Conservation (phyloP, 169 alveolate species). For the Plasmodium vinckei region DNA sequence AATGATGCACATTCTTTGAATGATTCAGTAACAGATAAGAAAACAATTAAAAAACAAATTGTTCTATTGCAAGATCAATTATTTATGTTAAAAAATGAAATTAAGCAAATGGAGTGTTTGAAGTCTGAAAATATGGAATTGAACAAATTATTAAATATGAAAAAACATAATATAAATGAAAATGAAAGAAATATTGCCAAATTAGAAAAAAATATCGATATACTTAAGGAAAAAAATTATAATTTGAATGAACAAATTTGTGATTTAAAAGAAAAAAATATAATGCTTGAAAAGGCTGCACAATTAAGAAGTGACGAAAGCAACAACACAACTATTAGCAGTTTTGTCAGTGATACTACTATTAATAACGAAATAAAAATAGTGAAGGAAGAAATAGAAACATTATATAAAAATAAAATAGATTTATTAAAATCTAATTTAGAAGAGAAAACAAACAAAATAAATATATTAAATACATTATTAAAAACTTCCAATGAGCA, state of each 20-base stretch:
- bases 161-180: slow-evolving; percentile 11
- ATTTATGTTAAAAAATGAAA: slow-evolving; percentile 35
- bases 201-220: slow-evolving; percentile 31
- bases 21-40: slow-evolving; percentile 33
- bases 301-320: background rate
- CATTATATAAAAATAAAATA: slow-evolving; percentile 51
- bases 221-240: slow-evolving; percentile 22
- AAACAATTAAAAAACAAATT: slow-evolving; percentile 33
- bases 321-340: background rate
- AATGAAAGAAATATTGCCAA: slow-evolving; percentile 26
- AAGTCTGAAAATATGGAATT: slow-evolving; percentile 49
- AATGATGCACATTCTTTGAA: slow-evolving; percentile 15
- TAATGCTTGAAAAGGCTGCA: slow-evolving; percentile 15
- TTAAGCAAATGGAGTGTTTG: slow-evolving; percentile 33
- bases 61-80: slow-evolving; percentile 35
- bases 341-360: no score
- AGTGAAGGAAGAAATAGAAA: slow-evolving; percentile 33
- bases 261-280: slow-evolving; percentile 44
- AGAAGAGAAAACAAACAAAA: slow-evolving; percentile 59
- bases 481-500: slow-evolving; percentile 68
- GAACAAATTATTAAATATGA: slow-evolving; percentile 32
- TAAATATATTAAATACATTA: slow-evolving; percentile 33
- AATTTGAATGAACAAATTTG: slow-evolving; percentile 34
- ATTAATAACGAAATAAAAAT: slow-evolving; percentile 14
- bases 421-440: slow-evolving; percentile 34